Evolutionary conservation across 2,329 filamentous ascomycete species (phyloP).

Genomic region (Talaromyces piceae): DNA sequence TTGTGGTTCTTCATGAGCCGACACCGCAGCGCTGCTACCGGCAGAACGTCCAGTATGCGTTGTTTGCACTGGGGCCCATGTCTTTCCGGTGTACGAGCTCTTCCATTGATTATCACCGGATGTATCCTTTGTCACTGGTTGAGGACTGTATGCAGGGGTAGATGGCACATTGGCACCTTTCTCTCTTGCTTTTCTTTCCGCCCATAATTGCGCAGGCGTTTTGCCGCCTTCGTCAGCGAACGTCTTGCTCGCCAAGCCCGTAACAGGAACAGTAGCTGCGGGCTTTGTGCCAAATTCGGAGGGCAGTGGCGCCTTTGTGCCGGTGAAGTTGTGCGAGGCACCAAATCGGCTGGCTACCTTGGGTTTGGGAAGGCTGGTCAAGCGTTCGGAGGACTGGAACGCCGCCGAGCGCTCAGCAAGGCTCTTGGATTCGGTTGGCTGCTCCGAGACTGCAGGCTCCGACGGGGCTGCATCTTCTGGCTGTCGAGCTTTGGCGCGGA

Average conservation of each 20-base stretch:
- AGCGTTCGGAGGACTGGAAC: constrained; percentile 66
- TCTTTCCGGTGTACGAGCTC: constrained; percentile 84
- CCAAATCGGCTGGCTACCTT: constrained; percentile 90
- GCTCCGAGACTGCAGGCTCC: constrained; percentile 37
- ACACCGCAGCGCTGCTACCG: constrained; percentile 37
- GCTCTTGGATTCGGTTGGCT: constrained; percentile 51
- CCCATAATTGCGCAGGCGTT: constrained; percentile 94
- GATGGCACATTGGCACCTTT: constrained; percentile 27
- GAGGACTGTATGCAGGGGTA: not conserved
- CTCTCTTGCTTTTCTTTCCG: constrained; percentile 88
- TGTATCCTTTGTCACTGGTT: constrained; percentile 35
- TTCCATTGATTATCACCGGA: constrained; percentile 70
- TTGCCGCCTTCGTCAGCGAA: constrained; percentile 95
- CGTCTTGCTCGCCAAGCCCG: constrained; percentile 78
- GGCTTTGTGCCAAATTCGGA: constrained; percentile 57
- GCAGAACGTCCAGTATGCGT: constrained; percentile 60
- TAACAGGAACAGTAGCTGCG: constrained; percentile 47
- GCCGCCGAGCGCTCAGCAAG: constrained; percentile 69
- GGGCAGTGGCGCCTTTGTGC: constrained; percentile 83
- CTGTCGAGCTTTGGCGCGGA: constrained; percentile 71
- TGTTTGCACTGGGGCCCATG: constrained; percentile 78
- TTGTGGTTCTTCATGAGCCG: not conserved
- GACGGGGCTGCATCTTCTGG: constrained; percentile 50
- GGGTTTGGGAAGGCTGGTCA: constrained; percentile 85
- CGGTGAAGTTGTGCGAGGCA: constrained; percentile 63